A percentile compares a stretch with the other conserved stretches of the same genome.
Evolutionary conservation across 75 land plant species (phyloP).

Genomic region (Selaginella tamariscina): DNA sequence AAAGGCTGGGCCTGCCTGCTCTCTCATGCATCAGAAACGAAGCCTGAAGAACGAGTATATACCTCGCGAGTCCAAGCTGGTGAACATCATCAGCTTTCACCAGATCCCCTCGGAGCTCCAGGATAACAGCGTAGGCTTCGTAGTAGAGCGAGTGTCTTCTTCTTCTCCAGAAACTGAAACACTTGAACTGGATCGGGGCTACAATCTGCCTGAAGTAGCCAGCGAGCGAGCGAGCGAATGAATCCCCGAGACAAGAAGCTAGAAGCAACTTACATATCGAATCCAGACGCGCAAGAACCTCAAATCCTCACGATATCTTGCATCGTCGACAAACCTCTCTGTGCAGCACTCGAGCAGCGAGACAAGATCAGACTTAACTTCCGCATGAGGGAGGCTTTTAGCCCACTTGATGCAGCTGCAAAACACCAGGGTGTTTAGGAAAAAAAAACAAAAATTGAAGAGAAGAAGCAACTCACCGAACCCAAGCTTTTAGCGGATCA

Average conservation of each 20-base stretch:
- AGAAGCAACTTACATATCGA: constrained; percentile 42
- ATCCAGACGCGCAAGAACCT: constrained; percentile 68
- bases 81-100: constrained; percentile 45
- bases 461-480: constrained; percentile 16
- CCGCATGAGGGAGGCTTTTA: constrained; percentile 28
- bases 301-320: constrained; percentile 42
- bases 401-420: constrained; percentile 25
- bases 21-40: background rate
- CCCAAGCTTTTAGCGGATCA: constrained; percentile 28
- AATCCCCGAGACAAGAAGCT: background rate
- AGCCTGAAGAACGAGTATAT: background rate
- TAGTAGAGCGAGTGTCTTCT: constrained; percentile 43
- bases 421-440: background rate
- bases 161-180: constrained; percentile 38
- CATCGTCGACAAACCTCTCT: constrained; percentile 29
- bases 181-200: constrained; percentile 35
- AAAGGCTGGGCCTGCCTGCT: constrained; percentile 68
- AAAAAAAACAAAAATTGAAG: background rate
- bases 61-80: constrained; percentile 64
- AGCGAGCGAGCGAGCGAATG: background rate
- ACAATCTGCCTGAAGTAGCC: constrained; percentile 46
- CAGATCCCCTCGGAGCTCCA: constrained; percentile 41
- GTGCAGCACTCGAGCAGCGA: constrained; percentile 39
- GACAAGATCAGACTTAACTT: constrained; percentile 10
- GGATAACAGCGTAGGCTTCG: constrained; percentile 43